Evolutionary conservation across 768 basidiomycete genomes (phyloP), one percentile per base, ranked within the genome.

Genomic region (Candolleomyces aberdarensis): DNA sequence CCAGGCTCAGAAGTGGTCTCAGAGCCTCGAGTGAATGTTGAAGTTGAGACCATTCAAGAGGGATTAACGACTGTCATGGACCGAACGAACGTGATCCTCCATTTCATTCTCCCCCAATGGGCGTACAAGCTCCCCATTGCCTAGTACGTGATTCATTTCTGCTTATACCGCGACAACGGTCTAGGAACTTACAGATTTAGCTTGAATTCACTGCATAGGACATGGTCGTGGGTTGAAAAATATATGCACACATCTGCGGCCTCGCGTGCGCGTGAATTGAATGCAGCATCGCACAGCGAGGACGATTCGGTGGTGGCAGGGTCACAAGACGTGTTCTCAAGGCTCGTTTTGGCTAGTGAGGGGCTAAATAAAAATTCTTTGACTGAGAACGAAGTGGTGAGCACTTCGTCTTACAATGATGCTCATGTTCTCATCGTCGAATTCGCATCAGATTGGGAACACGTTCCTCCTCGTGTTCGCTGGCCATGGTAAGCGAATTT

Each of bases 81-180:
- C 32, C 49, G 20, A 14, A 14, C 49, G 19, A 69, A 63, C 17
- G 31, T 58, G 13, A 66, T 69, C 31, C 55, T 63, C 13, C 68
- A 65, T 15, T 41, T 68, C 14, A 22, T 69, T 22, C n/a, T 66
- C 14, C 71, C 71, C 1, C 53, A 59, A 48, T 72, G 71, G 71
- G 48, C 63, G 2, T 68, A 67, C 56, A 65, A 64, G 47, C 61
- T 72, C 20, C 69, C 69, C 36, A 64, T 71, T 49, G 44, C 65
- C 62, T 17, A 43, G 70, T 71, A 26, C 43, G 58, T 51, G 19
- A 31, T 20, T 11, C 46, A 17, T 11, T 11, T 1, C 36, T 8
- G 11, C 36, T 36, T 5, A 7, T 36, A 7, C 5, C 5, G 6
- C 36, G 36, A 6, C 36, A 11, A 36, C 2, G 1, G 36, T 36